Evolutionary conservation across 345 rosid species (phyloP).

Genomic region (Hevea brasiliensis): DNA sequence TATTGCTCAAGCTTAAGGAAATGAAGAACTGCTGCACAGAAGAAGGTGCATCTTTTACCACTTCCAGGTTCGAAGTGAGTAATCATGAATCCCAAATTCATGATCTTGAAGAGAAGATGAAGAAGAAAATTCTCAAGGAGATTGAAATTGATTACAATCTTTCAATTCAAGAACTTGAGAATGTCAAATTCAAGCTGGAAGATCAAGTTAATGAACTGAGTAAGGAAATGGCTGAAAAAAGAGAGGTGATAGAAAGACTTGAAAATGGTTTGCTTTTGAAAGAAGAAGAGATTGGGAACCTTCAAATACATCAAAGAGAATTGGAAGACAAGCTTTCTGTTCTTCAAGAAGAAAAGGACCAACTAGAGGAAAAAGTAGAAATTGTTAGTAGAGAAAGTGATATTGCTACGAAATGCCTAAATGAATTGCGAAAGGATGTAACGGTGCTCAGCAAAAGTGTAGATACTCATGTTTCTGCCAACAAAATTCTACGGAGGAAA

Average conservation of each 20-base stretch:
- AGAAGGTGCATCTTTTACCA: conserved; percentile 11
- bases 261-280: conserved; percentile 36
- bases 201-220: conserved; percentile 30
- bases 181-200: conserved; percentile 34
- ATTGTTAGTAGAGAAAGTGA: conserved; percentile 33
- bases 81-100: conserved; percentile 19
- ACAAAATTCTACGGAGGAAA: conserved; percentile 39
- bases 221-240: conserved; percentile 24
- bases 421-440: conserved; percentile 43
- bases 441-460: conserved; percentile 32
- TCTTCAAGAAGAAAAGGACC: conserved; percentile 39
- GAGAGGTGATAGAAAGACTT: conserved; percentile 33
- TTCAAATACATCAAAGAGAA: conserved; percentile 22
- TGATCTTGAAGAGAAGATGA: conserved; percentile 34
- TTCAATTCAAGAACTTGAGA: conserved; percentile 34
- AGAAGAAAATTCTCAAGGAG: conserved; percentile 33
- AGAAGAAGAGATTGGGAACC: conserved; percentile 40
- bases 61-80: conserved; percentile 12
- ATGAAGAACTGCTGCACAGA: conserved; percentile 21
- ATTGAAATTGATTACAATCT: conserved; percentile 27
- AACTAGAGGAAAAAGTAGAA: conserved; percentile 39
- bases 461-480: conserved; percentile 43
- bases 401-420: conserved; percentile 41
- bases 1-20: conserved; percentile 47
- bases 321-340: conserved; percentile 34